A percentile compares a stretch with the other conserved stretches of the same genome.
phyloP scores from a whole-genome alignment of 208 protist species.

The Acanthamoeba culbertsoni region DNA sequence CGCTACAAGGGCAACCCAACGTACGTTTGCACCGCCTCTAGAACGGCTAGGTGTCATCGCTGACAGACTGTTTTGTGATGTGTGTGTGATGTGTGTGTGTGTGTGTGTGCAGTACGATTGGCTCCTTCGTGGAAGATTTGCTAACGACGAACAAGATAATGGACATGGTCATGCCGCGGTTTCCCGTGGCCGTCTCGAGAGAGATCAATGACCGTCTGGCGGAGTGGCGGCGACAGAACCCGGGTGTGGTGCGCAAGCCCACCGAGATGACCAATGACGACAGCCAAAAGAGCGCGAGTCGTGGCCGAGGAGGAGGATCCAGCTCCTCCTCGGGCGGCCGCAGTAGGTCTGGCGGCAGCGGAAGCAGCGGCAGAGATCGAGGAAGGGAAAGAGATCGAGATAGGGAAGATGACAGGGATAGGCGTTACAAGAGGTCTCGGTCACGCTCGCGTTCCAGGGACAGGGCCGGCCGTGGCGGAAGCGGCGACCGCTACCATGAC shows the following conservation, averaged over 20 bases:
- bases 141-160: slow-evolving; percentile 62
- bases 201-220: slow-evolving; percentile 62
- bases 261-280: background rate
- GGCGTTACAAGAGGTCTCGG: background rate
- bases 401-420: background rate
- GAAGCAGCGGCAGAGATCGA: background rate
- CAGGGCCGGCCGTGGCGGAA: background rate
- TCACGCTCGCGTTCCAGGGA: background rate
- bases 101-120: slow-evolving; percentile 50
- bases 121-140: slow-evolving; percentile 57
- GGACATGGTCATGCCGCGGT: slow-evolving; percentile 64
- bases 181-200: slow-evolving; percentile 67
- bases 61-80: background rate
- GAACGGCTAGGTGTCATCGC: too few relatives aligned
- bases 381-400: background rate
- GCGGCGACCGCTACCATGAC: background rate
- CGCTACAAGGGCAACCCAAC: slow-evolving; percentile 32
- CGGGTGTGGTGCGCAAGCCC: background rate
- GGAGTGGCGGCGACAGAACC: slow-evolving; percentile 44
- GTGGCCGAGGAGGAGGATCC: background rate
- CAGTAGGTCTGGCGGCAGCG: background rate
- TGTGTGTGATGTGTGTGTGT: background rate
- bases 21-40: slow-evolving; percentile 34
- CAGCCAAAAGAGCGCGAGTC: background rate
- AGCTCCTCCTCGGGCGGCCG: too few relatives aligned